Evolutionary conservation across 176 grass and related monocot species (phyloP), one percentile per base, ranked within the genome.

Genomic region (Dendrocalamus sinicus): DNA sequence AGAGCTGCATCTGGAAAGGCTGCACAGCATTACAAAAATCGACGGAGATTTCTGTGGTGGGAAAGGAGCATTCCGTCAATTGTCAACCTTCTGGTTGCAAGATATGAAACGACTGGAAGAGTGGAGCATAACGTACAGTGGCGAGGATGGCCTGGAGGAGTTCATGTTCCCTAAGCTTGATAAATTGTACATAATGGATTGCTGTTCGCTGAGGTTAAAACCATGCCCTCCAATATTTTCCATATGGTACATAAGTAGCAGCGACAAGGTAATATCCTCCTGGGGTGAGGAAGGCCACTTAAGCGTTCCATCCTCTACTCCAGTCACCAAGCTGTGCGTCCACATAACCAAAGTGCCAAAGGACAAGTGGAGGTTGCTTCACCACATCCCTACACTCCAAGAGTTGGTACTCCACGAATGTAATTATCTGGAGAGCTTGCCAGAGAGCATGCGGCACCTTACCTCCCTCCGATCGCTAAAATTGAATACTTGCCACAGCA

Each of bases 111-210:
- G 3, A 4, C 3, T 81, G 79, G 47, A 69, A 22, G 30, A 69
- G 20, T 81, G 78, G 78, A 54, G 15, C 14, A 73, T 41, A 39
- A 52, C 17, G 19, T 74, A 75, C 28, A 2, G 9, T 30, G 5
- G 19, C 0, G 35, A 35, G 35, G 35, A 35, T 35, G 35, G 35
- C 35, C 0, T 35, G 35, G 4, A 9, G 8, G 70, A 53, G 8
- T 59, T 72, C 51, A 45, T 59, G 80, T 82, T 72, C 52, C 77
- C 77, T 37, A 4, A 9, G 9, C 44, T 80, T 0, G 0, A 32
- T 0, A 1, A 0, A 10, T 9, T 79, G 2, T 0, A 3, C 12
- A 32, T 0, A 30, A 0, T 0, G 0, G 2, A 4, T 0, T 80
- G 77, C 24, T 16, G 3, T 7, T 32, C 0, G 8, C 6, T 79